These are phyloP conservation scores for Cystobasidium pallidum DNA, from an alignment of 1,284 basidiomycete genomes.

Conservation along the genomic window DNA sequence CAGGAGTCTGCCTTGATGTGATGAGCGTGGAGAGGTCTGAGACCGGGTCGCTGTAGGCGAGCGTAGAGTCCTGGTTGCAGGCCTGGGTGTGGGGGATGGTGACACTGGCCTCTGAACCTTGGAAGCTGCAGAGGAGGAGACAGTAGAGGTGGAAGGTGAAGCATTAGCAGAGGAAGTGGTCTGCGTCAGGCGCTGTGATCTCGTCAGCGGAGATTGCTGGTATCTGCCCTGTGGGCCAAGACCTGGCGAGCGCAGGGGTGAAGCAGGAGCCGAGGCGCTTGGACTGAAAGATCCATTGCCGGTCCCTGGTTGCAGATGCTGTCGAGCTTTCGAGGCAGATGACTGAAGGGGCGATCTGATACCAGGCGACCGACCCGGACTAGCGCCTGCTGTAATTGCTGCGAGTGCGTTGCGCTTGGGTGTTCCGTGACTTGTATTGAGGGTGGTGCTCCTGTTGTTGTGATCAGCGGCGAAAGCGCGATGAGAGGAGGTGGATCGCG, in stretches of 20 bases:
- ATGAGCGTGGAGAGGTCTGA: background rate
- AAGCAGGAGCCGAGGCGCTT: conserved; percentile 12
- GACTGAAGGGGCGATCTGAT: conserved; percentile 23
- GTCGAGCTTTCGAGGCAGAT: background rate
- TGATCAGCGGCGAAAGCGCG: background rate
- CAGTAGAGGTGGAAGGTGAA: background rate
- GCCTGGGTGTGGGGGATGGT: conserved; percentile 32
- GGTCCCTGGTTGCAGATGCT: background rate
- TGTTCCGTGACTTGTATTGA: background rate
- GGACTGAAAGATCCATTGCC: background rate
- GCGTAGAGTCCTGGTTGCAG: conserved; percentile 15
- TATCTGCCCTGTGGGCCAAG: background rate
- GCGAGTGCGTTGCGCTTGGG: conserved; percentile 4
- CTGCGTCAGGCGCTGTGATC: conserved; percentile 9
- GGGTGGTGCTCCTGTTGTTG: background rate
- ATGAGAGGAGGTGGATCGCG: background rate
- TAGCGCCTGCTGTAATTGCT: background rate
- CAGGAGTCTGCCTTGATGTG: background rate
- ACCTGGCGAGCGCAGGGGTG: conserved; percentile 4
- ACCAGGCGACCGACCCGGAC: conserved; percentile 2
- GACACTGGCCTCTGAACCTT: background rate
- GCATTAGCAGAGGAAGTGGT: background rate
- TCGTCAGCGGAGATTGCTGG: conserved; percentile 24
- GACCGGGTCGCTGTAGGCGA: background rate
- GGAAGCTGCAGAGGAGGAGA: background rate